These are phyloP conservation scores for Spinacia oleracea DNA, from an alignment of 179 eudicot species.

Conservation along the genomic window DNA sequence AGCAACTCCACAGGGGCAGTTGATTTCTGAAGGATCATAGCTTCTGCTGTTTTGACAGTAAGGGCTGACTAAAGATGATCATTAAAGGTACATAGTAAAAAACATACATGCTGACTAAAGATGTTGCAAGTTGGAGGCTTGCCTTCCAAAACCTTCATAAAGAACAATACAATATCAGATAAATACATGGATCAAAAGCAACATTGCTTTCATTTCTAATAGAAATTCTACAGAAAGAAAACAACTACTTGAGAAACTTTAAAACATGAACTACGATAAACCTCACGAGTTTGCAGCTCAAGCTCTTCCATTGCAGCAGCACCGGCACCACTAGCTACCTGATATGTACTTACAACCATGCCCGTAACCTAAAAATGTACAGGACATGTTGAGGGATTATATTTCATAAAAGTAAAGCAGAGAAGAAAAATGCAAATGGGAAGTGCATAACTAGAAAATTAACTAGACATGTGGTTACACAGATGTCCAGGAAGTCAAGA, in stretches of 20 bases:
- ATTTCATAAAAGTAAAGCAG: not conserved
- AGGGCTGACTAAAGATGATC: constrained; percentile 37
- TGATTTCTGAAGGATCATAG: constrained; percentile 32
- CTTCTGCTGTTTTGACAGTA: constrained; percentile 34
- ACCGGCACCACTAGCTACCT: constrained; percentile 99
- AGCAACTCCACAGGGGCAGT: constrained; percentile 55
- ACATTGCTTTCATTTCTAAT: not conserved
- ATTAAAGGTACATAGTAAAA: not conserved
- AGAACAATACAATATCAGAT: not conserved
- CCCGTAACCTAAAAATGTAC: constrained; percentile 64
- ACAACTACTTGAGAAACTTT: too few relatives aligned
- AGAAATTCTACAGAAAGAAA: not conserved
- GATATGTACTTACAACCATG: constrained; percentile 99
- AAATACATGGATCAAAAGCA: not conserved
- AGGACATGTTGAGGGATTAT: not conserved
- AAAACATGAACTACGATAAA: constrained; percentile 19
- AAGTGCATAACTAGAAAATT: not conserved
- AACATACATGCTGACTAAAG: constrained; percentile 80
- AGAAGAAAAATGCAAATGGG: not conserved
- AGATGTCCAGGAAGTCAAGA: not conserved
- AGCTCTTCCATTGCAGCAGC: constrained; percentile 99
- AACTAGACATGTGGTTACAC: not conserved
- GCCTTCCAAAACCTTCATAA: constrained; percentile 81
- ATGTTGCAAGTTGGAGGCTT: constrained; percentile 92
- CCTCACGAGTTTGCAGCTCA: constrained; percentile 96